These are phyloP conservation scores for Breynia disticha DNA, from an alignment of 441 rosid species.

Conservation along the genomic window DNA sequence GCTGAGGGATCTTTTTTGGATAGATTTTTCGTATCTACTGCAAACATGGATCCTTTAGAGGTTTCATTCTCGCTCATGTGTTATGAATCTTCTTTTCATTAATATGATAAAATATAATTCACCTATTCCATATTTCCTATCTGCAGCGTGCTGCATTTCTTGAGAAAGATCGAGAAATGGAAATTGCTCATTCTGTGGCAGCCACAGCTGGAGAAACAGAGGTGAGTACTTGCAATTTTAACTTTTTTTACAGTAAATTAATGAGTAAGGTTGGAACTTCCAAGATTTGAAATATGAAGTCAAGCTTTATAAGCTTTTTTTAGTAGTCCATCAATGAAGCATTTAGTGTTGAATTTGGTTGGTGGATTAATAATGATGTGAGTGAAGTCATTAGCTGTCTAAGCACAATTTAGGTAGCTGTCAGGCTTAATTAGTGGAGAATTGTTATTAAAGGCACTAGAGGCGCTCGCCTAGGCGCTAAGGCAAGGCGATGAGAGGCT, in stretches of 20 bases:
- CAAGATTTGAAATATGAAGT: too few species aligned
- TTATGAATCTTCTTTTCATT: neutral
- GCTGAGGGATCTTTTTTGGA: slow-evolving; percentile 78
- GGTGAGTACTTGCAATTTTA: slow-evolving; percentile 22
- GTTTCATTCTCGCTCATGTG: slow-evolving; percentile 20
- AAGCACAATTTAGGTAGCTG: too few species aligned
- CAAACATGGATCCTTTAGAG: slow-evolving; percentile 65
- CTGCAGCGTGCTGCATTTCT: slow-evolving; percentile 65
- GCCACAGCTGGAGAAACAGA: slow-evolving; percentile 82
- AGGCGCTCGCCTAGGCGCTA: too few species aligned
- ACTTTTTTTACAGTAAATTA: neutral
- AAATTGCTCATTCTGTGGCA: slow-evolving; percentile 77
- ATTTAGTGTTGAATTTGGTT: too few species aligned
- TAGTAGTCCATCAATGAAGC: too few species aligned
- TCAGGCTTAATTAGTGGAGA: too few species aligned
- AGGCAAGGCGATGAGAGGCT: too few species aligned
- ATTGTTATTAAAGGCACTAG: too few species aligned
- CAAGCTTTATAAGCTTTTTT: too few species aligned
- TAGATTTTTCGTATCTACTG: slow-evolving; percentile 61
- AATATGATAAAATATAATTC: neutral
- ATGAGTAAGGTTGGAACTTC: too few species aligned
- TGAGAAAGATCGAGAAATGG: slow-evolving; percentile 72
- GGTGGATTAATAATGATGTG: too few species aligned
- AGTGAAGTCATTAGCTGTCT: too few species aligned
- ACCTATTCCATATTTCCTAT: slow-evolving; percentile 5